Percentiles rank a stretch among this genome's conserved stretches.
Evolutionary conservation across 2,329 filamentous ascomycete species (phyloP).

Genomic region (Clonostachys rhizophaga): DNA sequence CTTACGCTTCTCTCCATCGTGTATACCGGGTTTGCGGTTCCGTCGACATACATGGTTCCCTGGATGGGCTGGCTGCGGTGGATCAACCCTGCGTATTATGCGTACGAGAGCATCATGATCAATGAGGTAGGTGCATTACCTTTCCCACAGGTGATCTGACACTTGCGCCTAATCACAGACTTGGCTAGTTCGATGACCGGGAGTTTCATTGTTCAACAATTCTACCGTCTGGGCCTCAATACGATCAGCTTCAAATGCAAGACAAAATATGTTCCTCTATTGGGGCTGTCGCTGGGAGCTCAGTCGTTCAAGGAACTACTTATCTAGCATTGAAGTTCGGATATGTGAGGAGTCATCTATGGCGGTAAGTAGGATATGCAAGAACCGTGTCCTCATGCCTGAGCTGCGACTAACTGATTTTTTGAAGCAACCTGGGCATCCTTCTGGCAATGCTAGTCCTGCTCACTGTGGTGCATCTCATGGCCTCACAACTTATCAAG

Average conservation of each 20-base stretch:
- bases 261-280: constrained; percentile 52
- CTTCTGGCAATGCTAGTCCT: constrained; percentile 51
- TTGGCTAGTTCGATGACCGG: constrained; percentile 50
- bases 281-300: constrained; percentile 49
- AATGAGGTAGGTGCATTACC: constrained; percentile 61
- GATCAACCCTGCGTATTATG: constrained; percentile 65
- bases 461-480: constrained; percentile 28
- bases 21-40: constrained; percentile 53
- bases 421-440: constrained; percentile 52
- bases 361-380: constrained; percentile 24
- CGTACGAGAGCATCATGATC: constrained; percentile 74
- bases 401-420: too few species aligned
- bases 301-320: constrained; percentile 48
- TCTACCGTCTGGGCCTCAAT: constrained; percentile 29
- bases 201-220: constrained; percentile 49
- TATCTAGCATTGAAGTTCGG: constrained; percentile 50
- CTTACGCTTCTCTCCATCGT: constrained; percentile 52
- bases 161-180: too few species aligned
- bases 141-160: too few species aligned
- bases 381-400: too few species aligned
- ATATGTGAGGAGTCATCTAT: constrained; percentile 44
- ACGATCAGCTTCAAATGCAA: constrained; percentile 17
- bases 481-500: constrained; percentile 28
- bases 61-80: constrained; percentile 45
- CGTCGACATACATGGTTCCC: constrained; percentile 54